Percentiles rank a stretch among this genome's conserved stretches.
Conservation (phyloP, 345 rosid species). For the Turnera subulata region DNA sequence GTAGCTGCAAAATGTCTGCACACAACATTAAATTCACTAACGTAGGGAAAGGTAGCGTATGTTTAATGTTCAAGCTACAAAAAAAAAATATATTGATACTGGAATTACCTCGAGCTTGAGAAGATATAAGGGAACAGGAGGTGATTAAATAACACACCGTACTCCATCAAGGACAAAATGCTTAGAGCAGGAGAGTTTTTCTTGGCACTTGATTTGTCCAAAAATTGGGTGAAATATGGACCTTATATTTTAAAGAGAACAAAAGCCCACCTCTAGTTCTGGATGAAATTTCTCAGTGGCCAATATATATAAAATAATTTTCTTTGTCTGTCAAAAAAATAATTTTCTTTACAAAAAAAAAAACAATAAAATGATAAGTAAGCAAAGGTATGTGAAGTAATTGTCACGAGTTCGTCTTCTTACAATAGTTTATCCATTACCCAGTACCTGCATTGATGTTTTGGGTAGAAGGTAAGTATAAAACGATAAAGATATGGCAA, state of each 20-base stretch:
- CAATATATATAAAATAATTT: too few species aligned
- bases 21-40: neutral
- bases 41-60: neutral
- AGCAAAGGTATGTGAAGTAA: too few species aligned
- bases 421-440: too few species aligned
- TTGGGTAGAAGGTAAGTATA: too few species aligned
- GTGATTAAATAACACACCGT: slow-evolving; percentile 18
- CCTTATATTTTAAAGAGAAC: slow-evolving; percentile 1
- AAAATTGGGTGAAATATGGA: neutral
- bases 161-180: slow-evolving; percentile 40
- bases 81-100: neutral
- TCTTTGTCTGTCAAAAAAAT: too few species aligned
- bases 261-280: slow-evolving; percentile 33
- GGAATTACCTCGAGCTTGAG: slow-evolving; percentile 43
- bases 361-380: too few species aligned
- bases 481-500: too few species aligned
- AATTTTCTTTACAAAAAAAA: too few species aligned
- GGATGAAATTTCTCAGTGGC: slow-evolving; percentile 9
- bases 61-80: neutral
- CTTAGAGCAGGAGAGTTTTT: neutral
- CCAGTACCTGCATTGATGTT: too few species aligned
- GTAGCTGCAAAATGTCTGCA: slow-evolving; percentile 29
- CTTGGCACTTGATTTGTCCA: slow-evolving; percentile 1
- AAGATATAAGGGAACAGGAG: slow-evolving; percentile 21
- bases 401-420: too few species aligned